A percentile compares a stretch with the other conserved stretches of the same genome.
These are phyloP conservation scores for Yamadazyma buinensis DNA, from an alignment of 1,139 yeast genomes.

Conservation along the genomic window DNA sequence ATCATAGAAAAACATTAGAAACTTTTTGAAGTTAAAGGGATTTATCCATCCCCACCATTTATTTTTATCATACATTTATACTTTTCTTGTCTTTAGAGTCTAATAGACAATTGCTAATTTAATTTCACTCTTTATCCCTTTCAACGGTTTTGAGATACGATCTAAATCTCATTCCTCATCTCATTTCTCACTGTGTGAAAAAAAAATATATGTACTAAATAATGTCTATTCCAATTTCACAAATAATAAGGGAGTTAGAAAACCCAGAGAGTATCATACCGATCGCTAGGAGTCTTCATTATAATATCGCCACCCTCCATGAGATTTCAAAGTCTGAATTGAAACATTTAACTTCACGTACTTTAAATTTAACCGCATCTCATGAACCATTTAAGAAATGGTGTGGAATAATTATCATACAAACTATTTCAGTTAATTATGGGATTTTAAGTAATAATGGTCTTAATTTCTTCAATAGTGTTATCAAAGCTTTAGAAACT, in stretches of 20 bases:
- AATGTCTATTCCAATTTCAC: constrained; percentile 34
- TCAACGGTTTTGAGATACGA: neutral
- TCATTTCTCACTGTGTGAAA: constrained; percentile 10
- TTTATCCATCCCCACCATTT: too few relatives aligned
- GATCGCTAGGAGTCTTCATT: constrained; percentile 27
- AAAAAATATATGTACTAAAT: too few relatives aligned
- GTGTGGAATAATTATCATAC: constrained; percentile 59
- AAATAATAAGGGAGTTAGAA: constrained; percentile 34
- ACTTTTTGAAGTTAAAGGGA: neutral
- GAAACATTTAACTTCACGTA: constrained; percentile 53
- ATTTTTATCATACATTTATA: neutral
- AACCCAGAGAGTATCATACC: constrained; percentile 34
- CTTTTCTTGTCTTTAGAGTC: neutral
- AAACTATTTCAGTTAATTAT: constrained; percentile 50
- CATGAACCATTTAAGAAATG: constrained; percentile 49
- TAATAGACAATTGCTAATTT: neutral
- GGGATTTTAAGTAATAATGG: constrained; percentile 59
- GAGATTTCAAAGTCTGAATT: constrained; percentile 48
- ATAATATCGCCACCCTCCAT: constrained; percentile 29
- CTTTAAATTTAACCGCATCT: constrained; percentile 51
- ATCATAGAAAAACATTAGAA: neutral
- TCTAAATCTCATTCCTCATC: too few relatives aligned
- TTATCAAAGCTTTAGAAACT: constrained; percentile 56
- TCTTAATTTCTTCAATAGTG: constrained; percentile 47
- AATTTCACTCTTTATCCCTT: neutral